These are phyloP conservation scores for Chaetomidium leptoderma DNA, from an alignment of 495 filamentous ascomycete species.

Conservation along the genomic window DNA sequence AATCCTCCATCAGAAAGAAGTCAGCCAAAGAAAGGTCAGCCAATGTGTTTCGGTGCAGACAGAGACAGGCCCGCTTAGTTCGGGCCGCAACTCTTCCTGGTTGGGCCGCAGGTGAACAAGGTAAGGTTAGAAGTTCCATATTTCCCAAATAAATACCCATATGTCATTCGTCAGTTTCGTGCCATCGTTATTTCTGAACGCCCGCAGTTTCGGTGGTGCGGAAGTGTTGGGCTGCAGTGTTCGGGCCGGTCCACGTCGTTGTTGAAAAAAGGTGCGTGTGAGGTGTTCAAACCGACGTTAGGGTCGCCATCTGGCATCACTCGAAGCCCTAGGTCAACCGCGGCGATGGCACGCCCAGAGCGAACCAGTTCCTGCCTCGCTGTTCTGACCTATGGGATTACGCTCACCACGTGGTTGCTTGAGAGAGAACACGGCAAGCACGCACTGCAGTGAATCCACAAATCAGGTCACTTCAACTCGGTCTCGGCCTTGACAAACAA, in stretches of 20 bases:
- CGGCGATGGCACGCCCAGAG: neutral
- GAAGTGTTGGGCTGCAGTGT: neutral
- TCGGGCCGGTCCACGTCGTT: constrained; percentile 15
- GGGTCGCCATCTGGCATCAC: constrained; percentile 6
- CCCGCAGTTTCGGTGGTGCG: neutral
- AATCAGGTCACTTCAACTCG: neutral
- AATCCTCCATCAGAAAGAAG: too few species aligned
- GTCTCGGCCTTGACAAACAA: neutral
- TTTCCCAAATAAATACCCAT: neutral
- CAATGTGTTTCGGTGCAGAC: too few species aligned
- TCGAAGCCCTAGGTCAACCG: neutral
- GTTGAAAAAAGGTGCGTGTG: neutral
- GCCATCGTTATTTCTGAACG: neutral
- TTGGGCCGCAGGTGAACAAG: constrained; percentile 8
- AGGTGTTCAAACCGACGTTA: neutral
- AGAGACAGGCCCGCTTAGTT: too few species aligned
- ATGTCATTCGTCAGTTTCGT: neutral
- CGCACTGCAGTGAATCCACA: neutral
- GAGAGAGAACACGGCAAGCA: neutral
- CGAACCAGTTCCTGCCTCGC: neutral
- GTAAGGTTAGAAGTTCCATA: neutral
- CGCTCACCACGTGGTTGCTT: constrained; percentile 19
- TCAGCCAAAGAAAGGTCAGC: too few species aligned
- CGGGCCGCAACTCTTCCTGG: constrained; percentile 1
- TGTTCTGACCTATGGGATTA: neutral